These are phyloP conservation scores for Aristolochia fimbriata DNA, from an alignment of 164 flowering plant species.

Conservation along the genomic window DNA sequence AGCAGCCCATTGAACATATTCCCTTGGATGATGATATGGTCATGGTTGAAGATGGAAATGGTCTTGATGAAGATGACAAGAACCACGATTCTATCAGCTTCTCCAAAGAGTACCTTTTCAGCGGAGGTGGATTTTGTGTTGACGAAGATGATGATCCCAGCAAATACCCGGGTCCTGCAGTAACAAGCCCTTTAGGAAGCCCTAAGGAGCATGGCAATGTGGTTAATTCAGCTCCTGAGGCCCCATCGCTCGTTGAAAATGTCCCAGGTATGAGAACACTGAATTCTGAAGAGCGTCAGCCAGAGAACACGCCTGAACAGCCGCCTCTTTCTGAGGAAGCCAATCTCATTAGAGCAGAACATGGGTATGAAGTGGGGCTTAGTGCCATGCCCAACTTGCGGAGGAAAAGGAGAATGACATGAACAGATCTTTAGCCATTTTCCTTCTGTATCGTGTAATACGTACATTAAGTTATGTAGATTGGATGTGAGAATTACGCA, in stretches of 20 bases:
- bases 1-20: not conserved
- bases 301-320: not conserved
- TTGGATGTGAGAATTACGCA: no score
- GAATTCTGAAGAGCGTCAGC: not conserved
- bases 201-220: not conserved
- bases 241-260: not conserved
- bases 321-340: not conserved
- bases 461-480: no score
- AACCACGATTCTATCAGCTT: slow-evolving; percentile 3
- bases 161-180: slow-evolving; percentile 4
- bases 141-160: slow-evolving; percentile 30
- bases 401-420: not conserved
- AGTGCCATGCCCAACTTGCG: not conserved
- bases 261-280: not conserved
- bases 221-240: not conserved
- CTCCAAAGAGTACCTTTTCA: slow-evolving; percentile 21
- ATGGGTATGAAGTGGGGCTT: not conserved
- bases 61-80: slow-evolving; percentile 1
- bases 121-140: slow-evolving; percentile 40
- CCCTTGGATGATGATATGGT: no score
- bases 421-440: not conserved
- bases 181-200: not conserved
- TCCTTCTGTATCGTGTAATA: no score
- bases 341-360: not conserved
- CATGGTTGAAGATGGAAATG: not conserved